These are phyloP conservation scores for Setaria italica DNA, from an alignment of 202 grass and related monocot species.

Conservation along the genomic window DNA sequence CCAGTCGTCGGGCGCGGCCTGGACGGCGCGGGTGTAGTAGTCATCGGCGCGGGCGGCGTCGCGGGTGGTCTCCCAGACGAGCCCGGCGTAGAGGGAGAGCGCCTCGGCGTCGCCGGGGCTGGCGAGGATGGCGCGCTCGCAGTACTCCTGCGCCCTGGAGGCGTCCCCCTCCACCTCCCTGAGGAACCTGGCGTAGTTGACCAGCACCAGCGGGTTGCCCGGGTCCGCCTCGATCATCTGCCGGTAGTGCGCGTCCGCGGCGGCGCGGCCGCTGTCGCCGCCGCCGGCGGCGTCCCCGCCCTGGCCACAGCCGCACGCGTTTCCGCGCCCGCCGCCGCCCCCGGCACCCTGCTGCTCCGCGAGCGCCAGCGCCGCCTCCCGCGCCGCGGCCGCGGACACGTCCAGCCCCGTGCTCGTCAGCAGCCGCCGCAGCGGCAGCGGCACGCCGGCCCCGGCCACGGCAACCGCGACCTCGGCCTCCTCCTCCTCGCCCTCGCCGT, in stretches of 20 bases:
- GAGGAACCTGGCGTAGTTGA: conserved; percentile 70
- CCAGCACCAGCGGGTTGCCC: conserved; percentile 58
- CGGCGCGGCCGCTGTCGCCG: background rate
- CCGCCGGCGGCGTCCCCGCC: background rate
- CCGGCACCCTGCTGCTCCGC: conserved; percentile 41
- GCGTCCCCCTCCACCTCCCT: conserved; percentile 58
- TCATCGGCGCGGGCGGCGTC: conserved; percentile 55
- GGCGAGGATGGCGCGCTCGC: conserved; percentile 66
- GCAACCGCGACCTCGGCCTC: background rate
- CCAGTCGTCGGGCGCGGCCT: conserved; percentile 77
- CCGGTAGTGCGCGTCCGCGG: conserved; percentile 57
- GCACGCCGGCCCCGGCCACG: background rate
- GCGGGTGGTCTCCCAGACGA: conserved; percentile 64
- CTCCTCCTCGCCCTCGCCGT: background rate
- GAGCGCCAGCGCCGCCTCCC: background rate
- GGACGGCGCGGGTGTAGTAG: conserved; percentile 70
- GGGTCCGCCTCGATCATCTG: conserved; percentile 61
- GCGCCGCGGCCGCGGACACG: background rate
- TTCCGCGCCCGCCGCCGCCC: conserved; percentile 7
- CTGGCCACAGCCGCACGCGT: background rate
- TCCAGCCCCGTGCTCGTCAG: conserved; percentile 64
- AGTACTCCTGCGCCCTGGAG: conserved; percentile 56
- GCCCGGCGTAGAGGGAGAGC: conserved; percentile 62
- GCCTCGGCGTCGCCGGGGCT: conserved; percentile 57
- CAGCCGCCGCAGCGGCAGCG: conserved; percentile 35